Evolutionary conservation across 2,329 filamentous ascomycete species (phyloP).

Genomic region (Penicillium oxalicum): DNA sequence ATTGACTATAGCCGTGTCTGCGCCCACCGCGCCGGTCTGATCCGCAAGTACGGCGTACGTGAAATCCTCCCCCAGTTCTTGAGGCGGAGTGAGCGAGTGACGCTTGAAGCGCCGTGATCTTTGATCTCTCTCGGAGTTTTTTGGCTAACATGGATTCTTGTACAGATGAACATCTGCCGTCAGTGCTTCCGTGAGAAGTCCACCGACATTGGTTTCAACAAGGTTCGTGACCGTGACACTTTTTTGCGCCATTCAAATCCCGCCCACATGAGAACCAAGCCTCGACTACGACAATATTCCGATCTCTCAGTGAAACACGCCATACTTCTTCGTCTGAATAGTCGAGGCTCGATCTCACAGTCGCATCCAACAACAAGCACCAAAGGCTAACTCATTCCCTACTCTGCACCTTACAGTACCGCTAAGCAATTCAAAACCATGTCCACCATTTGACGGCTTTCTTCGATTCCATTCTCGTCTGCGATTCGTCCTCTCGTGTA

Average conservation of each 20-base stretch:
- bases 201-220: conserved; percentile 62
- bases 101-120: too few species aligned
- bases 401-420: conserved; percentile 23
- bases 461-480: conserved; percentile 27
- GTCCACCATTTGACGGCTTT: conserved; percentile 19
- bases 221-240: conserved; percentile 45
- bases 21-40: conserved; percentile 97
- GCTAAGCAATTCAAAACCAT: conserved; percentile 28
- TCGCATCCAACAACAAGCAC: not conserved
- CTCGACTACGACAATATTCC: too few species aligned
- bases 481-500: conserved; percentile 24
- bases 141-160: conserved; percentile 14
- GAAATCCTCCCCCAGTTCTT: conserved; percentile 5
- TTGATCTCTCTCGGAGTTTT: too few species aligned
- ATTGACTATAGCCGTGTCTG: conserved; percentile 59
- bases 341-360: not conserved
- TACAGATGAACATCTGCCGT: conserved; percentile 55
- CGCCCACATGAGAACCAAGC: conserved; percentile 1
- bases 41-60: conserved; percentile 88
- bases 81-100: not conserved
- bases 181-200: conserved; percentile 65
- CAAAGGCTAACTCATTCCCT: conserved; percentile 12
- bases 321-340: not conserved
- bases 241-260: conserved; percentile 4
- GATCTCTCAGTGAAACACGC: not conserved